These are phyloP conservation scores for Talaromyces stipitatus DNA, from an alignment of 495 filamentous ascomycete genomes.

Conservation along the genomic window DNA sequence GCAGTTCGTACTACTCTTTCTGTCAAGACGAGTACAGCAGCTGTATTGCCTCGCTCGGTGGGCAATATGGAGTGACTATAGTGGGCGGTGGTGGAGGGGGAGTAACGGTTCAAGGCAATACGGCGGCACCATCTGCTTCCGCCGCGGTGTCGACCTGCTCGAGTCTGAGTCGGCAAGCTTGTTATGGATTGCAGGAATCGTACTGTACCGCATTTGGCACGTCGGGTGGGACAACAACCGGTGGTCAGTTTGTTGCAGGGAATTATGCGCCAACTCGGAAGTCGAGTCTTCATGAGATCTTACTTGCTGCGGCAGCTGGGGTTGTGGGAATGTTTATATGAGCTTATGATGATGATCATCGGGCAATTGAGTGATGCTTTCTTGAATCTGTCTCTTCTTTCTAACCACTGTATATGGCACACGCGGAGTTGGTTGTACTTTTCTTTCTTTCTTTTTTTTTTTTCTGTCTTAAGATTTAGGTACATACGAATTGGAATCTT, in stretches of 20 bases:
- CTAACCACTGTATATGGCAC: background rate
- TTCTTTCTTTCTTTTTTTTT: too few species aligned
- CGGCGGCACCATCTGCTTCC: conserved; percentile 31
- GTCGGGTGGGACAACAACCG: conserved; percentile 15
- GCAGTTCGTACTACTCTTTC: conserved; percentile 57
- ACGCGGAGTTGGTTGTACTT: background rate
- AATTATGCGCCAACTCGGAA: conserved; percentile 20
- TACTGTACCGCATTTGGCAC: conserved; percentile 43
- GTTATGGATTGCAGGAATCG: conserved; percentile 47
- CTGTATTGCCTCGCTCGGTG: conserved; percentile 54
- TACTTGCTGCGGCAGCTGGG: conserved; percentile 34
- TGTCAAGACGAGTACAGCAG: conserved; percentile 57
- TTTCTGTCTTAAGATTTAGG: background rate
- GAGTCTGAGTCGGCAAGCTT: conserved; percentile 52
- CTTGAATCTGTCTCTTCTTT: background rate
- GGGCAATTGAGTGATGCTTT: background rate
- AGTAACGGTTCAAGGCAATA: conserved; percentile 55
- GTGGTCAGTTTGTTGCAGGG: conserved; percentile 12
- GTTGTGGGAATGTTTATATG: conserved; percentile 38
- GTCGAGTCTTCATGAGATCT: conserved; percentile 30
- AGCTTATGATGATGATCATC: conserved; percentile 9
- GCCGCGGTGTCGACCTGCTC: conserved; percentile 58
- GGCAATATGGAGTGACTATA: conserved; percentile 37
- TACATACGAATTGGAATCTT: background rate
- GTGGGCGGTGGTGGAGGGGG: conserved; percentile 40